Base-by-base conservation (phyloP, 768 basidiomycete genomes). In the Xerocomus potaroensis region DNA sequence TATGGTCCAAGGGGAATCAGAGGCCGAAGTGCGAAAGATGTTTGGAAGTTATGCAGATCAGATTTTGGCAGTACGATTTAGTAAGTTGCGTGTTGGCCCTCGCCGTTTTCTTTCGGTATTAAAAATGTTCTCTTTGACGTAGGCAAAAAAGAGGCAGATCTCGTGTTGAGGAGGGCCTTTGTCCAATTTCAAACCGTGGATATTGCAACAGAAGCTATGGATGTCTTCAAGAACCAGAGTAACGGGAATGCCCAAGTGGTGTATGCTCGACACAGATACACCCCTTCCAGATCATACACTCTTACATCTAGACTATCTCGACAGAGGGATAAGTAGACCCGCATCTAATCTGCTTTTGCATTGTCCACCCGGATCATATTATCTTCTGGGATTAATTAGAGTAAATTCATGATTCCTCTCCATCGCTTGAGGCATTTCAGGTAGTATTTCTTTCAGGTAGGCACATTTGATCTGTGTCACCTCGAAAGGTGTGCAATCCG, bases 171-270 rank as follows among this genome's bases (percentile, higher is more conserved):
- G 6, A 63, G 53, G 4, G 79, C 75, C 21, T 84, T 81, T 64
- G 58, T 85, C 45, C 72, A 80, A 49, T 83, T 85, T 59, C 64
- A 51, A 38, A 55, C 60, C 45, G 61, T 71, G 39, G 66, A 75
- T n/a, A 47, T 61, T 4, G 78, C 83, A 8, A 71, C 70, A 29
- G 65, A 72, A 48, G 83, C 76, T 2, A 62, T 81, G 51, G 54
- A 71, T 8, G 59, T 62, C 27, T 56, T 79, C 21, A 67, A 73
- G 48, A 19, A 44, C 40, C 51, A 48, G 18, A 53, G 51, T 8
- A 42, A 32, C n/a, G n/a, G n/a, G 29, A 18, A 32, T 19, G 12
- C 29, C 22, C 16, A 12, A 4, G 37, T 65, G 16, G 21, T 10
- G 6, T 67, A 50, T 40, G 65, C 59, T 30, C 54, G 19, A 41